Conservation (phyloP, 768 basidiomycete genomes). For the Mycena leptocephala region DNA sequence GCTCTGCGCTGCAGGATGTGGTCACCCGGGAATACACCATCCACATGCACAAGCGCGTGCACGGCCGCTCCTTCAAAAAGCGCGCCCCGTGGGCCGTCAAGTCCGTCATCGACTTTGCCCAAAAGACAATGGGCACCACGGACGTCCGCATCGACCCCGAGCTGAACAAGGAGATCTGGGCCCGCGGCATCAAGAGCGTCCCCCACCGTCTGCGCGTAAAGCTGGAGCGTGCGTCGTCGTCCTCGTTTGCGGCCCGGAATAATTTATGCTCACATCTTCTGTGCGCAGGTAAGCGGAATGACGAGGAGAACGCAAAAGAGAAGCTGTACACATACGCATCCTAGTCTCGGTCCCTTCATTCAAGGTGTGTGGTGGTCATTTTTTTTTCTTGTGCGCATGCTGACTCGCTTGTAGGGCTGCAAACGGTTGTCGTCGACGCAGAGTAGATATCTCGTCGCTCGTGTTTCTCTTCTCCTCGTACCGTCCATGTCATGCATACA, state of each 20-base stretch:
- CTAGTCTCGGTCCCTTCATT: conserved; percentile 84
- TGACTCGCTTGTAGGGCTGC: conserved; percentile 75
- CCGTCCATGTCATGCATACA: conserved; percentile 35
- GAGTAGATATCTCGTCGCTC: conserved; percentile 65
- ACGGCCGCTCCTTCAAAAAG: conserved; percentile 97
- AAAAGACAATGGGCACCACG: conserved; percentile 94
- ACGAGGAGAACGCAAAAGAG: conserved; percentile 99
- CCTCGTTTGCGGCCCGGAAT: conserved; percentile 5
- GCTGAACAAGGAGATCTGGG: conserved; percentile 97
- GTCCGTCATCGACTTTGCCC: conserved; percentile 92
- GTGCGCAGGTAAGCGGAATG: conserved; percentile 92
- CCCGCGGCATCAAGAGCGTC: conserved; percentile 93
- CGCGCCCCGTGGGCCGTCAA: conserved; percentile 98
- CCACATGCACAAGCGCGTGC: conserved; percentile 96
- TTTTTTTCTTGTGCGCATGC: neutral
- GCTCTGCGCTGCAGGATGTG: conserved; percentile 98
- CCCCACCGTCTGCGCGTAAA: conserved; percentile 94
- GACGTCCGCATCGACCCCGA: conserved; percentile 97
- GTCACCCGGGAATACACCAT: conserved; percentile 99
- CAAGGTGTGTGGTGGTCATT: conserved; percentile 75
- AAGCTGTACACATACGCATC: conserved; percentile 95
- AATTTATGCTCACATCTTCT: neutral
- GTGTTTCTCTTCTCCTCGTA: conserved; percentile 17
- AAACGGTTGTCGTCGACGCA: conserved; percentile 87
- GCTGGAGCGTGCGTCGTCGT: conserved; percentile 85